Evolutionary conservation across 1,139 yeast species (phyloP).

Genomic region (Hansenula sp.): DNA sequence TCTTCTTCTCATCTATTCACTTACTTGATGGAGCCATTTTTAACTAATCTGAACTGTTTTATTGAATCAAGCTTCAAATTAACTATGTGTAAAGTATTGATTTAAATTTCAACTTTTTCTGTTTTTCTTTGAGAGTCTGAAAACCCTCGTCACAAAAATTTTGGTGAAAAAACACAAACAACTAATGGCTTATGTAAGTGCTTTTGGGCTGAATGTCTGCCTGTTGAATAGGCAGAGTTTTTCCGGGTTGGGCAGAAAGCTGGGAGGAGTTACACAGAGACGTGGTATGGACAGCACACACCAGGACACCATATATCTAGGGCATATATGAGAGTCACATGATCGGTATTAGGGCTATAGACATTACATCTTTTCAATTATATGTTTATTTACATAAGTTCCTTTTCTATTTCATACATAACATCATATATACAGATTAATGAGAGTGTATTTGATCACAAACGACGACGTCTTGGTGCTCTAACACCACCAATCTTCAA

Average conservation of each 20-base stretch:
- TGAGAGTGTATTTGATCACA: conserved; percentile 32
- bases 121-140: not conserved
- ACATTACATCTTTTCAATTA: no score
- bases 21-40: conserved; percentile 54
- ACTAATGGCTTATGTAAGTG: not conserved
- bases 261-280: no score
- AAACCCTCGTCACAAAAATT: not conserved
- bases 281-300: no score
- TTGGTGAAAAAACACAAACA: no score
- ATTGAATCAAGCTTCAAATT: not conserved
- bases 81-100: not conserved
- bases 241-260: no score
- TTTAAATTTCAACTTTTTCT: conserved; percentile 4
- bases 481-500: conserved; percentile 92
- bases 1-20: conserved; percentile 17
- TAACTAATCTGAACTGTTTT: conserved; percentile 16
- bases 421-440: not conserved
- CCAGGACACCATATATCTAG: no score
- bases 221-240: not conserved
- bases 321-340: no score
- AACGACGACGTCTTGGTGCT: conserved; percentile 79
- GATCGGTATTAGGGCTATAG: no score
- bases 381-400: no score
- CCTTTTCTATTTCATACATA: no score
- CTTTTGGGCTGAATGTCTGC: not conserved